Conservation (phyloP, 106 monocot genomes). For the Alisma plantagoaquatica region DNA sequence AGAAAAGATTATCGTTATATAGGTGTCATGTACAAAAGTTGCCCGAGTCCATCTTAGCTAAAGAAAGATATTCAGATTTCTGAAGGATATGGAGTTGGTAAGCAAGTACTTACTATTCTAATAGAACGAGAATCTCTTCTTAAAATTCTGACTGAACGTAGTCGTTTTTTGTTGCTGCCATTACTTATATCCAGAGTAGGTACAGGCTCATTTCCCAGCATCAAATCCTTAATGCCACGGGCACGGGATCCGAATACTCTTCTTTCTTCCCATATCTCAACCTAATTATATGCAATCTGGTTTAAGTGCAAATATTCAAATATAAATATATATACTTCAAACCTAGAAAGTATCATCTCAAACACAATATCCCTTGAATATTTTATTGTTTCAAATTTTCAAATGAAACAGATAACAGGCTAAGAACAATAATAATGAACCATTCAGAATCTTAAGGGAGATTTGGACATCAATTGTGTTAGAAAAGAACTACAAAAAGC, state of each 20-base stretch:
- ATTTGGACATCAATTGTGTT: too few relatives aligned
- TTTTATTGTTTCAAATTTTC: too few relatives aligned
- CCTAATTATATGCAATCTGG: too few relatives aligned
- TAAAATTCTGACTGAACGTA: slow-evolving; percentile 74
- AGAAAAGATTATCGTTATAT: not conserved
- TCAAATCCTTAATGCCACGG: slow-evolving; percentile 63
- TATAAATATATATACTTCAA: too few relatives aligned
- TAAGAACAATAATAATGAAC: too few relatives aligned
- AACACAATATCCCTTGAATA: too few relatives aligned
- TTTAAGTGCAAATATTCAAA: too few relatives aligned
- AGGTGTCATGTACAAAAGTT: not conserved
- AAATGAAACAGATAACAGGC: too few relatives aligned
- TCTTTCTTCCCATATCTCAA: slow-evolving; percentile 93
- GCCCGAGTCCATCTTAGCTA: not conserved
- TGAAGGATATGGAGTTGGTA: too few relatives aligned
- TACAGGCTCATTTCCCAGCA: slow-evolving; percentile 68
- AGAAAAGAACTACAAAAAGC: too few relatives aligned
- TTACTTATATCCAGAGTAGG: slow-evolving; percentile 78
- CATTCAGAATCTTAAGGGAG: too few relatives aligned
- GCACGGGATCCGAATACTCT: slow-evolving; percentile 90
- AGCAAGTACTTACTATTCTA: slow-evolving; percentile 70
- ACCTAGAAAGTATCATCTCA: too few relatives aligned
- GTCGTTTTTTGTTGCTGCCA: slow-evolving; percentile 67
- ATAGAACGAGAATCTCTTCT: slow-evolving; percentile 85
- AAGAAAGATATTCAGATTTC: not conserved